Evolutionary conservation across 495 filamentous ascomycete genomes (phyloP).

Genomic region (Aspergillus mulundensis): DNA sequence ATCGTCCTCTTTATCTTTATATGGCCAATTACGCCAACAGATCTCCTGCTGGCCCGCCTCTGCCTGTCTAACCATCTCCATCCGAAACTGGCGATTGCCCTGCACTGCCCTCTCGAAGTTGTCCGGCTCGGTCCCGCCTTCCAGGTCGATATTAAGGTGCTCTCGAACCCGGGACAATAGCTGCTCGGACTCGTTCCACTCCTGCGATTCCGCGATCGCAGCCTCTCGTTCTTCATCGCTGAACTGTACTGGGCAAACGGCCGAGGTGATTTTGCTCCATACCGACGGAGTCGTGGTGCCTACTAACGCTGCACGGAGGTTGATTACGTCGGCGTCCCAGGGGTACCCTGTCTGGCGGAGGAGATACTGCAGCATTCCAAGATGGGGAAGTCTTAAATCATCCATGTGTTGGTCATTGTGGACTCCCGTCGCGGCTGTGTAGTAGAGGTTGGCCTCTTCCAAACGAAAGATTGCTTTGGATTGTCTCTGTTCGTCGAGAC

Average conservation of each 20-base stretch:
- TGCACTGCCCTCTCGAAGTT: slow-evolving; percentile 26
- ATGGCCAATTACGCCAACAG: slow-evolving; percentile 33
- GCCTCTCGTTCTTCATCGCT: slow-evolving; percentile 26
- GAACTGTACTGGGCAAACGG: slow-evolving; percentile 26
- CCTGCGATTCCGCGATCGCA: slow-evolving; percentile 28
- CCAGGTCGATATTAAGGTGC: slow-evolving; percentile 26
- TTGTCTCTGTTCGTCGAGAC: slow-evolving; percentile 24
- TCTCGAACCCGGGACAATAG: slow-evolving; percentile 25
- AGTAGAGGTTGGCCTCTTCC: slow-evolving; percentile 36
- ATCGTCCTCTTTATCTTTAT: slow-evolving; percentile 21
- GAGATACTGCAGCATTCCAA: slow-evolving; percentile 33
- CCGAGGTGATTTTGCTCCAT: slow-evolving; percentile 23
- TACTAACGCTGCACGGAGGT: slow-evolving; percentile 31
- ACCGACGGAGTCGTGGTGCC: slow-evolving; percentile 30
- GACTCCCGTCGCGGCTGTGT: slow-evolving; percentile 34
- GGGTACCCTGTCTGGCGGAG: slow-evolving; percentile 31
- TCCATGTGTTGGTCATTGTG: slow-evolving; percentile 28
- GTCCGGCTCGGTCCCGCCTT: slow-evolving; percentile 31
- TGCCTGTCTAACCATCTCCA: slow-evolving; percentile 27
- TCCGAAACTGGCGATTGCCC: slow-evolving; percentile 21
- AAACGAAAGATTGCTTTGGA: slow-evolving; percentile 24
- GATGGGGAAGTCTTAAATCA: slow-evolving; percentile 24
- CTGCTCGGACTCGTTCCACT: slow-evolving; percentile 36
- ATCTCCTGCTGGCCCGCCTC: slow-evolving; percentile 20
- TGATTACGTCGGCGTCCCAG: slow-evolving; percentile 36